Evolutionary conservation across 768 basidiomycete species (phyloP).

Genomic region (Rubroboletus pulcherrimus): DNA sequence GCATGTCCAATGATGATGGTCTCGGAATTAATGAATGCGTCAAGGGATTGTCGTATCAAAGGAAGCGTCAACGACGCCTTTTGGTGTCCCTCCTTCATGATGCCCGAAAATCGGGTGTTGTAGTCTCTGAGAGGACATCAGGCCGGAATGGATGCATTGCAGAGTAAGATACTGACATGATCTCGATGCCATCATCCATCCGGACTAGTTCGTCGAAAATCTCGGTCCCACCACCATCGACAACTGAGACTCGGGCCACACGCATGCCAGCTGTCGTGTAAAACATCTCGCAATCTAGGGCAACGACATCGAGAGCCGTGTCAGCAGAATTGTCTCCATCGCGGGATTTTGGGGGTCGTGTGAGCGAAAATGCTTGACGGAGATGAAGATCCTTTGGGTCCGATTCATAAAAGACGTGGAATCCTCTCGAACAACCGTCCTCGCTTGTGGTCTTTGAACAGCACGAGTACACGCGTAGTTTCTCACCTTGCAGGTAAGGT

Average conservation of each 20-base stretch:
- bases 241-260: constrained; percentile 85
- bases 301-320: constrained; percentile 68
- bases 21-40: constrained; percentile 65
- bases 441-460: constrained; percentile 62
- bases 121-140: constrained; percentile 58
- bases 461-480: constrained; percentile 68
- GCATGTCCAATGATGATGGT: constrained; percentile 91
- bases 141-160: not conserved
- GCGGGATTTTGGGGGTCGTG: constrained; percentile 22
- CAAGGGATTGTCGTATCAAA: constrained; percentile 63
- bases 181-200: constrained; percentile 76
- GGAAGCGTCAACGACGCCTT: constrained; percentile 65
- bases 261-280: constrained; percentile 92
- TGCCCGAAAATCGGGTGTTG: constrained; percentile 88
- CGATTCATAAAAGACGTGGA: constrained; percentile 89
- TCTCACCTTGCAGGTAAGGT: constrained; percentile 50
- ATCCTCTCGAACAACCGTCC: constrained; percentile 70
- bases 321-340: constrained; percentile 17
- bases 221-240: constrained; percentile 68
- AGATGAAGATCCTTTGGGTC: constrained; percentile 62
- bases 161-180: constrained; percentile 52
- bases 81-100: constrained; percentile 55
- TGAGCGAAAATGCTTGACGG: constrained; percentile 68
- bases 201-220: constrained; percentile 81
- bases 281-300: constrained; percentile 96